These are phyloP conservation scores for Arthrocladium fulminans DNA, from an alignment of 2,329 filamentous ascomycete genomes.

Conservation along the genomic window DNA sequence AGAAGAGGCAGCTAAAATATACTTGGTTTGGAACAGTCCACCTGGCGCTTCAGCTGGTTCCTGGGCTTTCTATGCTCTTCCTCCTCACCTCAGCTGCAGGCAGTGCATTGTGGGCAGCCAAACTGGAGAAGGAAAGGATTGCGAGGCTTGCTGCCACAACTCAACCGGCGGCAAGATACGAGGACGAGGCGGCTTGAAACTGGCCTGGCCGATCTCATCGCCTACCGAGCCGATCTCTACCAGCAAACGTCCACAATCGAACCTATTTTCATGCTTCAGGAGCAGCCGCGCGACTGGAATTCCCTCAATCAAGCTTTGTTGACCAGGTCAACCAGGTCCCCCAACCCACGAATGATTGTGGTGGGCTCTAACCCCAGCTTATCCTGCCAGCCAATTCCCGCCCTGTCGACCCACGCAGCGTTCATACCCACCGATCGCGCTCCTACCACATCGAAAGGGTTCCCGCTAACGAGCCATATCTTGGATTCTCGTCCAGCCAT, in stretches of 20 bases:
- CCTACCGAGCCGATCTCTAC: neutral
- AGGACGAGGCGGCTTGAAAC: conserved; percentile 29
- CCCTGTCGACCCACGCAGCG: conserved; percentile 59
- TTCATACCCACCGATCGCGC: conserved; percentile 53
- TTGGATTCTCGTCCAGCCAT: conserved; percentile 38
- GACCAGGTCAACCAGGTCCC: conserved; percentile 44
- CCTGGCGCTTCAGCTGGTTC: conserved; percentile 76
- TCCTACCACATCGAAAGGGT: conserved; percentile 65
- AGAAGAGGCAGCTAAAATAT: conserved; percentile 66
- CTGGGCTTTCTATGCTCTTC: conserved; percentile 88
- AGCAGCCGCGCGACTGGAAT: no score
- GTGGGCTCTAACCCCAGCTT: conserved; percentile 47
- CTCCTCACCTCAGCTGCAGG: conserved; percentile 78
- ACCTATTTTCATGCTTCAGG: no score
- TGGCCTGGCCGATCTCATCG: neutral
- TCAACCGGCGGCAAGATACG: conserved; percentile 28
- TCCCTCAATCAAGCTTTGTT: conserved; percentile 11
- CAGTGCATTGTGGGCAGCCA: conserved; percentile 75
- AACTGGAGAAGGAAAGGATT: conserved; percentile 56
- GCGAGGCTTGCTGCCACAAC: conserved; percentile 22
- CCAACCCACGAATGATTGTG: conserved; percentile 46
- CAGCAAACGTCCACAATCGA: no score
- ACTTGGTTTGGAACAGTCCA: conserved; percentile 87
- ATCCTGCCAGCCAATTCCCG: conserved; percentile 57
- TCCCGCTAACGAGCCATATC: conserved; percentile 62